phyloP scores from a whole-genome alignment of 1,139 yeast species.

The Debaryomyces subglobosus region DNA sequence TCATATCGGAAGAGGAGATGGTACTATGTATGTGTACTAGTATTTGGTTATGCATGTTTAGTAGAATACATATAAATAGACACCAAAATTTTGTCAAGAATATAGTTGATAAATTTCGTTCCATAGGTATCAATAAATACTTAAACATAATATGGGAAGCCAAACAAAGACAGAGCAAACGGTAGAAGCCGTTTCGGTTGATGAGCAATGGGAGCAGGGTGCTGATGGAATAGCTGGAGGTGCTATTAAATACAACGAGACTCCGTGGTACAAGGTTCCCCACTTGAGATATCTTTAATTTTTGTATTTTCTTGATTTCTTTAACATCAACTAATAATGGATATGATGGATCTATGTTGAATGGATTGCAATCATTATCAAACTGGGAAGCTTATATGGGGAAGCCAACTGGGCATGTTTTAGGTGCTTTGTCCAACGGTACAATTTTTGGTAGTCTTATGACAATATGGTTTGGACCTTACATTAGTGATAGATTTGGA shows the following conservation, averaged over 20 bases:
- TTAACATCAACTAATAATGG: slow-evolving; percentile 53
- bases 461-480: slow-evolving; percentile 25
- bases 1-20: background rate
- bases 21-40: background rate
- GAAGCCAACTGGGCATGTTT: slow-evolving; percentile 42
- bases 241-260: background rate
- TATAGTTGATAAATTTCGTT: background rate
- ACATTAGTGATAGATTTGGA: slow-evolving; percentile 33
- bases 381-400: slow-evolving; percentile 41
- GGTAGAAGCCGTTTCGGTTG: background rate
- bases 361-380: slow-evolving; percentile 50
- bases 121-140: background rate
- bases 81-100: background rate
- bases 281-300: slow-evolving; percentile 43
- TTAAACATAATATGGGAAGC: background rate
- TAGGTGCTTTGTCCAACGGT: slow-evolving; percentile 49
- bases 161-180: background rate
- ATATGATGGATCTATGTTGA: slow-evolving; percentile 55
- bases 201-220: background rate
- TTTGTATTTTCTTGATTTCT: slow-evolving; percentile 40
- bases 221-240: background rate
- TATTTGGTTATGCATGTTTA: background rate
- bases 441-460: slow-evolving; percentile 27
- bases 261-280: slow-evolving; percentile 25
- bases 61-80: background rate